These are phyloP conservation scores for Populus davidiana DNA, from an alignment of 345 rosid species.

Conservation along the genomic window DNA sequence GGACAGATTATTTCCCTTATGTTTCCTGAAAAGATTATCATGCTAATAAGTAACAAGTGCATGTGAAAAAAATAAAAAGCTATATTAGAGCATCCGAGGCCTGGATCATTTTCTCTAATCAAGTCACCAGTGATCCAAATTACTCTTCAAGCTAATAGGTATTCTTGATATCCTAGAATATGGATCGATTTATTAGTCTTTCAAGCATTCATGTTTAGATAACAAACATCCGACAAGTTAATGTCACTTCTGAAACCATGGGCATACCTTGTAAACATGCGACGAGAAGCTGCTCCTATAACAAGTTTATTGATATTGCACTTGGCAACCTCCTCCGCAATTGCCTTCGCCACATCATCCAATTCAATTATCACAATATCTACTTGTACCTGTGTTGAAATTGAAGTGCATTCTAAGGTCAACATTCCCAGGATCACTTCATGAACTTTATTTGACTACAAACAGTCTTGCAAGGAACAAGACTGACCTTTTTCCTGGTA, in stretches of 20 bases:
- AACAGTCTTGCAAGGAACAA: background rate
- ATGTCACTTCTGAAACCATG: background rate
- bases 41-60: background rate
- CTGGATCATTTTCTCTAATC: background rate
- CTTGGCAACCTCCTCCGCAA: conserved; percentile 64
- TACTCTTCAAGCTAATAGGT: background rate
- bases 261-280: conserved; percentile 63
- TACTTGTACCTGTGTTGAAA: conserved; percentile 48
- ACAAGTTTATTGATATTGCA: conserved; percentile 57
- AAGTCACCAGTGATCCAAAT: background rate
- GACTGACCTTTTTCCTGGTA: conserved; percentile 54
- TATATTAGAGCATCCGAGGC: background rate
- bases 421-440: background rate
- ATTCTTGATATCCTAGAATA: background rate
- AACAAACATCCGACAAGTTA: background rate
- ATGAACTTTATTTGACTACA: background rate
- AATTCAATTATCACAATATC: conserved; percentile 60
- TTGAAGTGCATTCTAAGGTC: conserved; percentile 12
- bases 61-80: background rate
- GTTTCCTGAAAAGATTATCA: conserved; percentile 41
- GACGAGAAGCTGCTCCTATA: conserved; percentile 63
- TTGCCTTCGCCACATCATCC: conserved; percentile 56
- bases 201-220: background rate
- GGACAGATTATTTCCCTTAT: conserved; percentile 50
- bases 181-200: background rate